phyloP scores from a whole-genome alignment of 805 yeast species.

The Novakomyces olei region DNA sequence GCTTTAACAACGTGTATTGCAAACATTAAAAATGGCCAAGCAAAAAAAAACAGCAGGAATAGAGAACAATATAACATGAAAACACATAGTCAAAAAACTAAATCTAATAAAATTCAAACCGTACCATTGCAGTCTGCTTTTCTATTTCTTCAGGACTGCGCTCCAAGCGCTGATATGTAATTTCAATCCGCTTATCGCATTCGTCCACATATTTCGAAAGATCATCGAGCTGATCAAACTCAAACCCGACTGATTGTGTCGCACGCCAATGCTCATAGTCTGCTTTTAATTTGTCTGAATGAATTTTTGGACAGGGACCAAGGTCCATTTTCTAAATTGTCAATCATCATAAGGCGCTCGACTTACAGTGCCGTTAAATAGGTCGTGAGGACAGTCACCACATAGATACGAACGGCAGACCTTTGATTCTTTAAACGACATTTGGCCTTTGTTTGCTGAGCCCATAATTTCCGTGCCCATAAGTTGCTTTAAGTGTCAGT shows the following conservation, averaged over 20 bases:
- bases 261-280: conserved; percentile 33
- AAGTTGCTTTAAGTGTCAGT: conserved; percentile 23
- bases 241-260: conserved; percentile 24
- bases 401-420: conserved; percentile 69
- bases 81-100: too few relatives aligned
- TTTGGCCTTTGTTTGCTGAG: conserved; percentile 17
- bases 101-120: conserved; percentile 9
- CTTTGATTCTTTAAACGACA: conserved; percentile 30
- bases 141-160: conserved; percentile 54
- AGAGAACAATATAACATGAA: too few relatives aligned
- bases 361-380: conserved; percentile 59
- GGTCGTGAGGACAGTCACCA: conserved; percentile 68
- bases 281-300: conserved; percentile 48
- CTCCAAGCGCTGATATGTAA: conserved; percentile 42
- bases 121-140: conserved; percentile 16
- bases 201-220: conserved; percentile 39
- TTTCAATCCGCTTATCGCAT: conserved; percentile 39
- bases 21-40: too few relatives aligned
- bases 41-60: too few relatives aligned
- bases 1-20: too few relatives aligned
- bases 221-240: conserved; percentile 23
- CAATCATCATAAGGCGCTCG: too few relatives aligned
- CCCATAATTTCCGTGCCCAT: conserved; percentile 33
- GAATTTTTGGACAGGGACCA: conserved; percentile 60
- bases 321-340: conserved; percentile 64